Conservation (phyloP, 257 asterid species). For the Dorcoceras hygrometricum region DNA sequence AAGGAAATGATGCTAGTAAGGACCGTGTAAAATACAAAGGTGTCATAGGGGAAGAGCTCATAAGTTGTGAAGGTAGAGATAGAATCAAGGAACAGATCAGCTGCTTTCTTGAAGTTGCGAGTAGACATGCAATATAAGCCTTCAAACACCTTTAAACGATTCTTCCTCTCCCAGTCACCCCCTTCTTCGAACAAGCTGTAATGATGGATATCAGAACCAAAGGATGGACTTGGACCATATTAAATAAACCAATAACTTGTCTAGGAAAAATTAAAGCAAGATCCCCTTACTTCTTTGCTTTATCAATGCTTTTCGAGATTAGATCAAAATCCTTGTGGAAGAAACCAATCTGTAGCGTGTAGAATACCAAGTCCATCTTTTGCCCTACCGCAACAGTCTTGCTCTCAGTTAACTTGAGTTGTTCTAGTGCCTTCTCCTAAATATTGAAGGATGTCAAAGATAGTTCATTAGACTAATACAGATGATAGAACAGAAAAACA, state of each 20-base stretch:
- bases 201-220: conserved; percentile 22
- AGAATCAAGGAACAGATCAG: conserved; percentile 85
- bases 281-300: conserved; percentile 75
- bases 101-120: conserved; percentile 92
- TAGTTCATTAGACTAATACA: conserved; percentile 4
- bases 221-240: conserved; percentile 19
- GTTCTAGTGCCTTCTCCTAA: conserved; percentile 95
- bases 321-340: conserved; percentile 91
- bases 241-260: conserved; percentile 1
- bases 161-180: conserved; percentile 97
- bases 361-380: conserved; percentile 95
- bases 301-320: conserved; percentile 88
- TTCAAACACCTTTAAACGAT: conserved; percentile 89
- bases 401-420: conserved; percentile 83
- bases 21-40: conserved; percentile 82
- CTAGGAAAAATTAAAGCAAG: conserved; percentile 8
- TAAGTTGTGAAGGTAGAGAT: conserved; percentile 97
- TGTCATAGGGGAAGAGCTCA: conserved; percentile 87
- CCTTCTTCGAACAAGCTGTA: conserved; percentile 97
- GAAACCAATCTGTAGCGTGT: conserved; percentile 75
- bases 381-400: conserved; percentile 99
- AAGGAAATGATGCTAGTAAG: conserved; percentile 85
- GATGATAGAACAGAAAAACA: not conserved
- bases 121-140: conserved; percentile 96
- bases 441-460: conserved; percentile 21